Evolutionary conservation across 306 rosid genomes (phyloP).

Genomic region (Ceratonia siliqua): DNA sequence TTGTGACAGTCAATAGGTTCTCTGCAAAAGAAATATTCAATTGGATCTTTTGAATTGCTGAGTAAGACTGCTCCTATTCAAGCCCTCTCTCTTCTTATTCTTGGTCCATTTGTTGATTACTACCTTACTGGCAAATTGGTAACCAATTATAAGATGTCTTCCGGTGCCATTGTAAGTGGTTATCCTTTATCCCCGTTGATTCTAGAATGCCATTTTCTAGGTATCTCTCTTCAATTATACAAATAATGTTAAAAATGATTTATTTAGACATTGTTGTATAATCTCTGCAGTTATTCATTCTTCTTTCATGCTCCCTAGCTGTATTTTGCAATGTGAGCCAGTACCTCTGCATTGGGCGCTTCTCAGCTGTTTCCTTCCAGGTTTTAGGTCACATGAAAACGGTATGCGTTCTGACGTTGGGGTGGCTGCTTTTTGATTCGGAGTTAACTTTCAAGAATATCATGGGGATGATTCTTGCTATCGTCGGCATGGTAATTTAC

Average conservation of each 20-base stretch:
- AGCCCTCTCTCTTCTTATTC: conserved; percentile 72
- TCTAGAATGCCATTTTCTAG: conserved; percentile 21
- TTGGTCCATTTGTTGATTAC: conserved; percentile 84
- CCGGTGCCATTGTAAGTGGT: conserved; percentile 75
- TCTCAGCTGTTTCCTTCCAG: conserved; percentile 91
- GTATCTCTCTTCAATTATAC: conserved; percentile 8
- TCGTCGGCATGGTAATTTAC: conserved; percentile 82
- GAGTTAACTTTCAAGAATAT: conserved; percentile 79
- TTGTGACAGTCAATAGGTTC: conserved; percentile 84
- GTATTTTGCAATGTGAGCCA: conserved; percentile 91
- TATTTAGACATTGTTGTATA: conserved; percentile 11
- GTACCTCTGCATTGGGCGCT: conserved; percentile 93
- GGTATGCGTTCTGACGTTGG: conserved; percentile 81
- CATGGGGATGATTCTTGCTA: conserved; percentile 79
- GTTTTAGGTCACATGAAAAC: conserved; percentile 98
- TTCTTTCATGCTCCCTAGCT: conserved; percentile 78
- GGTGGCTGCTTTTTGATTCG: conserved; percentile 89
- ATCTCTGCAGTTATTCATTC: conserved; percentile 68
- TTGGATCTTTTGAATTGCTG: conserved; percentile 95
- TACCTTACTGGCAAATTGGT: conserved; percentile 67
- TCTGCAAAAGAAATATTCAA: conserved; percentile 88
- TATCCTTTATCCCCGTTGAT: conserved; percentile 3
- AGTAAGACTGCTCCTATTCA: conserved; percentile 97
- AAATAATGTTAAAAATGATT: neutral
- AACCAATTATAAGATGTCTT: conserved; percentile 68